Percentiles rank a stretch among this genome's conserved stretches.
Conservation (phyloP, 352 stramenopile genomes). For the Globisporangium nagaii region DNA sequence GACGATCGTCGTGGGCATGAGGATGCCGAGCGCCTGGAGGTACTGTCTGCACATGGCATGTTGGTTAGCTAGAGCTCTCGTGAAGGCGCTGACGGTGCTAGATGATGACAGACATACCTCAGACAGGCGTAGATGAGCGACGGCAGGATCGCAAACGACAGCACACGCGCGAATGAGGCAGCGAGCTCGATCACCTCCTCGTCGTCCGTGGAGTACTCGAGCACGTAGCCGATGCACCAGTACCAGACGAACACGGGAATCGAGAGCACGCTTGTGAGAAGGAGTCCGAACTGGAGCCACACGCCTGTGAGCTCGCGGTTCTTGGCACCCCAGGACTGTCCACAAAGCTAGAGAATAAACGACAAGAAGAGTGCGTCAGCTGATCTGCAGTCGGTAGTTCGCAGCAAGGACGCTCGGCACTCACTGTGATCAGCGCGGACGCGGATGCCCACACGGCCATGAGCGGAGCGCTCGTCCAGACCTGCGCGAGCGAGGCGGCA, state of each 20-base stretch:
- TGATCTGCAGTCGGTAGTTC: not conserved
- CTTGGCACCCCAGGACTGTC: slow-evolving; percentile 60
- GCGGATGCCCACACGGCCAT: slow-evolving; percentile 59
- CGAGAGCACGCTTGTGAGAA: slow-evolving; percentile 49
- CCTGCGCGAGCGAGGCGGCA: slow-evolving; percentile 55
- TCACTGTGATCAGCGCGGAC: slow-evolving; percentile 58
- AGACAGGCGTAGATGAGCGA: slow-evolving; percentile 63
- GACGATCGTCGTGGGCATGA: slow-evolving; percentile 63
- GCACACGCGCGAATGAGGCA: slow-evolving; percentile 50
- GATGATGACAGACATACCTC: slow-evolving; percentile 19
- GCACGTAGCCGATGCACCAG: slow-evolving; percentile 54
- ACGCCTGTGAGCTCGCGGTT: slow-evolving; percentile 68
- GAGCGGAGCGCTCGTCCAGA: slow-evolving; percentile 66
- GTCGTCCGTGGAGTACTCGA: slow-evolving; percentile 64
- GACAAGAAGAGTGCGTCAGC: not conserved
- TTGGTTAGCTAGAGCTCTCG: not conserved
- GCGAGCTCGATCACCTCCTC: slow-evolving; percentile 46
- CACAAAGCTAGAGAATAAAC: slow-evolving; percentile 42
- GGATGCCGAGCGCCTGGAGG: slow-evolving; percentile 59
- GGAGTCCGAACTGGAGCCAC: slow-evolving; percentile 64
- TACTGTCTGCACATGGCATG: slow-evolving; percentile 36
- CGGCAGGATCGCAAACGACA: slow-evolving; percentile 53
- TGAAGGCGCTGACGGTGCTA: not conserved
- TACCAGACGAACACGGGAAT: slow-evolving; percentile 65
- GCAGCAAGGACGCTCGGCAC: no score